phyloP scores from a whole-genome alignment of 345 rosid species.

The Syzygium jambos region DNA sequence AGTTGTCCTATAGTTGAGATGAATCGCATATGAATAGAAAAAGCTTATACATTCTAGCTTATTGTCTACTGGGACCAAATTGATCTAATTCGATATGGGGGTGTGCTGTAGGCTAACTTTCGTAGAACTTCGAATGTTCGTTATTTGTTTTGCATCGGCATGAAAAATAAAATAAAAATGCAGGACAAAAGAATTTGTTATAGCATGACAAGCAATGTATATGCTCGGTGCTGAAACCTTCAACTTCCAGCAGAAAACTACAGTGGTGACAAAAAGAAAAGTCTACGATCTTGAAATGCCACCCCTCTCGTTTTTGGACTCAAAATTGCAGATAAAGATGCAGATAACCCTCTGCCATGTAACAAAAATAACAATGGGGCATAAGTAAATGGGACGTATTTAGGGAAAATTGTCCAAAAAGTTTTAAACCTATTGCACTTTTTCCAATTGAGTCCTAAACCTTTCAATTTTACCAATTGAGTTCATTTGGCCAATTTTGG shows the following conservation, averaged over 20 bases:
- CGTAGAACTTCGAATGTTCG: background rate
- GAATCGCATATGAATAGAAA: too few relatives aligned
- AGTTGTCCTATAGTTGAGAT: too few relatives aligned
- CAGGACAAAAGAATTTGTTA: background rate
- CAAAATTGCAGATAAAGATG: background rate
- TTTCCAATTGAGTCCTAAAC: too few relatives aligned
- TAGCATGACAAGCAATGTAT: background rate
- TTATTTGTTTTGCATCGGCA: background rate
- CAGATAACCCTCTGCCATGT: background rate
- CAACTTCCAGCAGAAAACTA: background rate
- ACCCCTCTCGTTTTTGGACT: background rate
- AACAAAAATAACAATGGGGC: background rate
- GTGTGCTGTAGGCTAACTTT: too few relatives aligned
- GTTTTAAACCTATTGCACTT: too few relatives aligned
- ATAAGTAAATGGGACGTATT: background rate
- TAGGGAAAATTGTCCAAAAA: too few relatives aligned
- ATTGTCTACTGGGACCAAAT: too few relatives aligned
- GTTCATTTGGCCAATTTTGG: too few relatives aligned
- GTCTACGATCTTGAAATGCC: background rate
- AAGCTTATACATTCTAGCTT: too few relatives aligned
- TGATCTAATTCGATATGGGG: too few relatives aligned
- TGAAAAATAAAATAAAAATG: background rate
- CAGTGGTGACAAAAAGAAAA: background rate
- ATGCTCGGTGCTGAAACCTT: background rate
- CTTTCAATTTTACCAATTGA: too few relatives aligned